Evolutionary conservation across 192 early-diverging fungal species (phyloP).

Genomic region (Linnemannia schmuckeri): DNA sequence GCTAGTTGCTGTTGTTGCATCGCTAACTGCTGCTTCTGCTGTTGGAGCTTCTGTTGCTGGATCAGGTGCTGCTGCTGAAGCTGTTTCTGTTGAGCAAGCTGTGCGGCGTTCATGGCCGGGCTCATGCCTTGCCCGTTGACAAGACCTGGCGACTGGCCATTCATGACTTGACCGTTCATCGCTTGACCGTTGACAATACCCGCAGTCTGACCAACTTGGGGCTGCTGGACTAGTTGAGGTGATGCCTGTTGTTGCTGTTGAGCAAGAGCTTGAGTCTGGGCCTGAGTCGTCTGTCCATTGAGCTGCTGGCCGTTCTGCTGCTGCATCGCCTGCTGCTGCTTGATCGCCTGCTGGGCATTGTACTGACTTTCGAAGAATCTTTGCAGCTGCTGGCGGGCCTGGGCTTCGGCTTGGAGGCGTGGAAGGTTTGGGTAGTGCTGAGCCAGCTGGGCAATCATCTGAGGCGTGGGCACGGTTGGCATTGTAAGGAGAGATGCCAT

Average conservation of each 20-base stretch:
- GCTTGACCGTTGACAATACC: conserved; percentile 39
- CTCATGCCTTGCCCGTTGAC: conserved; percentile 38
- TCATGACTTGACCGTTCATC: conserved; percentile 11
- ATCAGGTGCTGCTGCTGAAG: conserved; percentile 28
- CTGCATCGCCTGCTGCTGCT: conserved; percentile 35
- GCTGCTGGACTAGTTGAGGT: conserved; percentile 33
- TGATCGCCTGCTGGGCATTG: conserved; percentile 22
- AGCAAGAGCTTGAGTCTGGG: background rate
- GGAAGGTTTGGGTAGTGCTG: conserved; percentile 44
- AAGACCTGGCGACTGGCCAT: background rate
- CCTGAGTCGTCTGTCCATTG: conserved; percentile 32
- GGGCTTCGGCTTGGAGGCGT: conserved; percentile 38
- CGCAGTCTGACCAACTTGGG: conserved; percentile 10
- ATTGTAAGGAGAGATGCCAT: conserved; percentile 30
- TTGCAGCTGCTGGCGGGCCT: conserved; percentile 55
- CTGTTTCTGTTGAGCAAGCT: conserved; percentile 40
- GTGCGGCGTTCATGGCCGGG: conserved; percentile 24
- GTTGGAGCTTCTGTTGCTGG: conserved; percentile 44
- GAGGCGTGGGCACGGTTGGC: conserved; percentile 42
- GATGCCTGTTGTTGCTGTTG: conserved; percentile 35
- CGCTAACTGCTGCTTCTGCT: conserved; percentile 21
- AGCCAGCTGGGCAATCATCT: conserved; percentile 52
- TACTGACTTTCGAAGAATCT: conserved; percentile 58
- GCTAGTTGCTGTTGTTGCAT: conserved; percentile 33
- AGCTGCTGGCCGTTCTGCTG: conserved; percentile 33